Evolutionary conservation across 805 yeast genomes (phyloP).

Genomic region (Pichia californica): DNA sequence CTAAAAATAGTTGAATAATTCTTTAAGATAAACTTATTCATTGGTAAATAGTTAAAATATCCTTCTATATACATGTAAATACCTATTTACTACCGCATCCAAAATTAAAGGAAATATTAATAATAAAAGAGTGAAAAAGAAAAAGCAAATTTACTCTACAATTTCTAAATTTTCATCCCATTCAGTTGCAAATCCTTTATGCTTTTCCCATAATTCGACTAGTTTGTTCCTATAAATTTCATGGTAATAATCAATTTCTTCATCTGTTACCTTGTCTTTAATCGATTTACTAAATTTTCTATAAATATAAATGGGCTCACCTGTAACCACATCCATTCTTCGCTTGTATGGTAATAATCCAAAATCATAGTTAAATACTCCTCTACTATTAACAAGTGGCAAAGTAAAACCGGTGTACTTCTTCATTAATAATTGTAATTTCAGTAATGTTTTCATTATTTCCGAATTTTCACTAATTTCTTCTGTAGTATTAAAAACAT

Average conservation of each 20-base stretch:
- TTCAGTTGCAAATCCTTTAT: constrained; percentile 48
- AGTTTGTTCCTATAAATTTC: constrained; percentile 59
- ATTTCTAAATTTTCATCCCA: constrained; percentile 43
- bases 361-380: constrained; percentile 85
- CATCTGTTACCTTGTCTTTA: constrained; percentile 29
- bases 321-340: constrained; percentile 71
- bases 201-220: constrained; percentile 54
- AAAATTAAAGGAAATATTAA: no score
- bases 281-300: constrained; percentile 20
- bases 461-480: constrained; percentile 12
- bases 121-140: no score
- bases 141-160: constrained; percentile 39
- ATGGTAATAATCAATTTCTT: constrained; percentile 66
- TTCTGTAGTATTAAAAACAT: constrained; percentile 31
- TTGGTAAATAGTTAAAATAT: not conserved
- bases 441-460: constrained; percentile 32
- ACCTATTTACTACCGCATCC: no score
- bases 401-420: constrained; percentile 70
- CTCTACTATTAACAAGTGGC: constrained; percentile 89
- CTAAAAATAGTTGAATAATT: constrained; percentile 38
- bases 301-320: constrained; percentile 46
- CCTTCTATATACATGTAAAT: no score
- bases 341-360: constrained; percentile 85
- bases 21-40: not conserved
- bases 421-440: constrained; percentile 71